phyloP scores from a whole-genome alignment of 2,329 filamentous ascomycete genomes.

The Paecilomyces dactylethromorphus region DNA sequence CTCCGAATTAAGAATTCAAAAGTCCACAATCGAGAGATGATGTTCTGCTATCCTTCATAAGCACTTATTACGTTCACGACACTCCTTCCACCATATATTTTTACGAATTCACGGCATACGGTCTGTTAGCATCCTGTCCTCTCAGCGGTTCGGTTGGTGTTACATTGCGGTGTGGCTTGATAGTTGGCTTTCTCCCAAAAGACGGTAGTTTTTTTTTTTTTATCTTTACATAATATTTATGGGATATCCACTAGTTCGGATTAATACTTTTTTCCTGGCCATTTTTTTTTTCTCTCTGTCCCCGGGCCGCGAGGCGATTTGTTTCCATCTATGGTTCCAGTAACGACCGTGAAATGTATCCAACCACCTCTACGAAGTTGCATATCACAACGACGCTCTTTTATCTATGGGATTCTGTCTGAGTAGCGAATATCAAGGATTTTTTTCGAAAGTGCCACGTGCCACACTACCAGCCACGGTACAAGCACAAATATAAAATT shows the following conservation, averaged over 20 bases:
- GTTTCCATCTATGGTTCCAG: neutral
- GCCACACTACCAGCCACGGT: too few species aligned
- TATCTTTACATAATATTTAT: neutral
- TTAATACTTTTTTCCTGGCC: neutral
- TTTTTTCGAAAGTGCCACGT: too few species aligned
- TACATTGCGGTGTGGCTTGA: neutral
- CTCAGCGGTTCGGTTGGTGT: neutral
- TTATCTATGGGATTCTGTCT: too few species aligned
- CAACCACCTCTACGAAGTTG: neutral
- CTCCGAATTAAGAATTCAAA: neutral
- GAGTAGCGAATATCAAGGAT: too few species aligned
- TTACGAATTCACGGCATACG: neutral
- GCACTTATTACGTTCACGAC: neutral
- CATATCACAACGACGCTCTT: neutral
- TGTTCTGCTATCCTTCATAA: neutral
- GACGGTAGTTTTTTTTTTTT: neutral
- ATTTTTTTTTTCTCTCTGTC: neutral
- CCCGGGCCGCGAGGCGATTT: neutral
- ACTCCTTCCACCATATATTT: neutral
- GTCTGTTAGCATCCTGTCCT: neutral
- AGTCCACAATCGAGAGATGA: neutral
- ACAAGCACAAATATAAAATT: too few species aligned
- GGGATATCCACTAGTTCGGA: neutral
- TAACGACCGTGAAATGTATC: neutral
- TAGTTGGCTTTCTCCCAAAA: neutral